phyloP scores from a whole-genome alignment of 495 filamentous ascomycete genomes.

The Lentithecium fluviatile region DNA sequence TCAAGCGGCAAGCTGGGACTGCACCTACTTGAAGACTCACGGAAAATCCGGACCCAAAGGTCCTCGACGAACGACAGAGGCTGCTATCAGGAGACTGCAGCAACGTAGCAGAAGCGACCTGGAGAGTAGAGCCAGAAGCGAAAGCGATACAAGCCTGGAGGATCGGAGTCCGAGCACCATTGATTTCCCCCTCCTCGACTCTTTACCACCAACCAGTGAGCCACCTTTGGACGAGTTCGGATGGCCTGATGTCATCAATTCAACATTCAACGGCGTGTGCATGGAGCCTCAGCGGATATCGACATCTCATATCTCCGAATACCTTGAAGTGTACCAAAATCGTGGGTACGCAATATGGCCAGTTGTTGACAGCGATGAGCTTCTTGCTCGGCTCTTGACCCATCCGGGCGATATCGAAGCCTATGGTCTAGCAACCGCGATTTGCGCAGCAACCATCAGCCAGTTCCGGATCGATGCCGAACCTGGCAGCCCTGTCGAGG shows the following conservation, averaged over 20 bases:
- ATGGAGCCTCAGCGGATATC: slow-evolving; percentile 11
- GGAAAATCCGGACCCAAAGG: slow-evolving; percentile 31
- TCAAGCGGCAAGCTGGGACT: slow-evolving; percentile 22
- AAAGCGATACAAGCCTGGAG: slow-evolving; percentile 19
- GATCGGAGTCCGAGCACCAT: slow-evolving; percentile 18
- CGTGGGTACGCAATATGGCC: slow-evolving; percentile 53
- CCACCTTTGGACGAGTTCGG: slow-evolving; percentile 5
- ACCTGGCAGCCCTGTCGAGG: slow-evolving; percentile 18
- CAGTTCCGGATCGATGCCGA: slow-evolving; percentile 45
- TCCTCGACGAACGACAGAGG: slow-evolving; percentile 22
- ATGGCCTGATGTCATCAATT: slow-evolving; percentile 7
- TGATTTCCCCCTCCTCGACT: slow-evolving; percentile 15
- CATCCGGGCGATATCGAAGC: slow-evolving; percentile 41
- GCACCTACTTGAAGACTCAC: slow-evolving; percentile 27
- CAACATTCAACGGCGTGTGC: background rate
- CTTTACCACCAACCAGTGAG: background rate
- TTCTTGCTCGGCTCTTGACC: slow-evolving; percentile 42
- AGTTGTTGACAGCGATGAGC: slow-evolving; percentile 46
- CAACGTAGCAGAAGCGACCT: slow-evolving; percentile 5
- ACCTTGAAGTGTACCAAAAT: slow-evolving; percentile 46
- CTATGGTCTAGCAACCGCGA: slow-evolving; percentile 46
- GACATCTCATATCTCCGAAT: slow-evolving; percentile 11
- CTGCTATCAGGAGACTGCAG: slow-evolving; percentile 17
- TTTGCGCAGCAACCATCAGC: slow-evolving; percentile 49
- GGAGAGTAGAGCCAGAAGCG: slow-evolving; percentile 7